Evolutionary conservation across 2,329 filamentous ascomycete species (phyloP).

Genomic region (Botrytis squamosa): DNA sequence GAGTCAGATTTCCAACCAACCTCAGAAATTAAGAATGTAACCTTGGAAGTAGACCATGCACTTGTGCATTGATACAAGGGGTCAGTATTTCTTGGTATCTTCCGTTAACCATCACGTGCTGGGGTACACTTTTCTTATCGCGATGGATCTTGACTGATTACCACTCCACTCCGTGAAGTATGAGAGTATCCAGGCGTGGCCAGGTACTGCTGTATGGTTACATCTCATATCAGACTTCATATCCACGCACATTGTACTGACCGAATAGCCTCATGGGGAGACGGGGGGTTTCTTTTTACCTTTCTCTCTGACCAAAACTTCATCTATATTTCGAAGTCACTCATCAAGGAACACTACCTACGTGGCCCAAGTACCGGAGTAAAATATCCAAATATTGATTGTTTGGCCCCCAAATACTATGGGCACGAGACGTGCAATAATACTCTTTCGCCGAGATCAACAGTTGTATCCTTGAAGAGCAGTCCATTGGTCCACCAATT

Average conservation of each 20-base stretch:
- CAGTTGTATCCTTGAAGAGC: background rate
- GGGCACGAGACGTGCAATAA: background rate
- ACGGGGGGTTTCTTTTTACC: background rate
- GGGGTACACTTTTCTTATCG: background rate
- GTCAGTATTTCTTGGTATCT: background rate
- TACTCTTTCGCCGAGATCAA: background rate
- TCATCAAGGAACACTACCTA: background rate
- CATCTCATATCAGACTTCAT: background rate
- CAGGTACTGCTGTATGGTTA: background rate
- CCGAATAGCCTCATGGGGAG: background rate
- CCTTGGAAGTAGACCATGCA: background rate
- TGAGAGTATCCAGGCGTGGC: background rate
- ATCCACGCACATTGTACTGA: background rate
- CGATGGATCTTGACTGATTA: background rate
- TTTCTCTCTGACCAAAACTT: background rate
- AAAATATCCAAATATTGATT: background rate
- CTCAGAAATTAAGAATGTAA: background rate
- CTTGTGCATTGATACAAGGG: background rate
- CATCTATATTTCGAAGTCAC: background rate
- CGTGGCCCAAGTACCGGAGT: conserved; percentile 3
- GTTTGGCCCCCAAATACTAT: background rate
- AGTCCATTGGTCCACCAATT: background rate
- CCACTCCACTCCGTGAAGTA: too few species aligned
- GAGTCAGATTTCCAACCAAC: background rate
- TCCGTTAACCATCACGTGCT: background rate